Conservation (phyloP, 192 early-diverging fungal genomes). For the Backusella macrospora region DNA sequence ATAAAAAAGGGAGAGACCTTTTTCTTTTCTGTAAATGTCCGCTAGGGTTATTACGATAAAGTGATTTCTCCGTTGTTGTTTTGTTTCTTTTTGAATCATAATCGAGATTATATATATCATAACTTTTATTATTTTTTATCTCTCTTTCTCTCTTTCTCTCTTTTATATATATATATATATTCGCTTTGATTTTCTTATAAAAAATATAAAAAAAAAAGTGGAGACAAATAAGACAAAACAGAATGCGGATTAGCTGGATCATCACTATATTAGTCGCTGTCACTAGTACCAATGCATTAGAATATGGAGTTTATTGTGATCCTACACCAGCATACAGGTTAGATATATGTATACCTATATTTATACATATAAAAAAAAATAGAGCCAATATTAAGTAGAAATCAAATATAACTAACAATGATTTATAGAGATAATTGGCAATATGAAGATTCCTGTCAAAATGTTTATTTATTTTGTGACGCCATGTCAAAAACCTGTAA, state of each 20-base stretch:
- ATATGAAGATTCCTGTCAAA: slow-evolving; percentile 38
- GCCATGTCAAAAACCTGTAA: slow-evolving; percentile 26
- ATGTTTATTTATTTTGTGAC: slow-evolving; percentile 37
- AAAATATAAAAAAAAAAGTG: background rate
- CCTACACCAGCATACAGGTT: slow-evolving; percentile 37
- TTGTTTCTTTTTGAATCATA: background rate
- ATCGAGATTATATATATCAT: background rate
- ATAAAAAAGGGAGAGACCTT: too few species aligned
- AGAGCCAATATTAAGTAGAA: background rate
- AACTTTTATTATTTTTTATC: background rate
- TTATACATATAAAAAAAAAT: background rate
- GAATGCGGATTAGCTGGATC: background rate
- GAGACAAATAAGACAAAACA: background rate
- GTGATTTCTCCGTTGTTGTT: slow-evolving; percentile 8
- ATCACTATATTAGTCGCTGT: slow-evolving; percentile 1
- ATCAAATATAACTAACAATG: background rate
- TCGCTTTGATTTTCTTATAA: background rate
- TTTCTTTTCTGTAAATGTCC: background rate
- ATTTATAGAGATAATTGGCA: slow-evolving; percentile 30
- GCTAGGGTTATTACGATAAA: slow-evolving; percentile 3
- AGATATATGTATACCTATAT: background rate
- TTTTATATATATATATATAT: background rate
- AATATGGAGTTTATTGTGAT: slow-evolving; percentile 30
- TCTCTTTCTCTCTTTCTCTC: background rate
- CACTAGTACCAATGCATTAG: background rate